Percentiles rank a stretch among this genome's conserved stretches.
Conservation (phyloP, 345 rosid species). For the Sonneratia alba region DNA sequence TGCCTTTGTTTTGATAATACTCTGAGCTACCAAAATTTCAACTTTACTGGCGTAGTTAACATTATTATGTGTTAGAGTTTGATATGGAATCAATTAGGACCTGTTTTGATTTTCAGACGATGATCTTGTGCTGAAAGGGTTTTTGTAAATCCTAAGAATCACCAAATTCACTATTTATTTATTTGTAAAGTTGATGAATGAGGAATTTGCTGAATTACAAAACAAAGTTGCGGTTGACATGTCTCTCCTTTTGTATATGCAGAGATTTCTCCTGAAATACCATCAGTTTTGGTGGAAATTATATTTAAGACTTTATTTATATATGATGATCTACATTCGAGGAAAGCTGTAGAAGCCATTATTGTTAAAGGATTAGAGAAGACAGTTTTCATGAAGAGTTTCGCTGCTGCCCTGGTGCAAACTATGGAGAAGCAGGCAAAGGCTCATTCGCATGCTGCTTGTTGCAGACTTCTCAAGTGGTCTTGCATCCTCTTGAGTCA, state of each 20-base stretch:
- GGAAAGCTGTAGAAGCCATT: conserved; percentile 70
- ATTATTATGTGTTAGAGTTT: background rate
- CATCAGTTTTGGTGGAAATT: conserved; percentile 50
- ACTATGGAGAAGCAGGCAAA: conserved; percentile 71
- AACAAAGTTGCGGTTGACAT: background rate
- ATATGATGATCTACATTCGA: conserved; percentile 77
- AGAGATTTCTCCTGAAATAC: conserved; percentile 62
- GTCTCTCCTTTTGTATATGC: conserved; percentile 21
- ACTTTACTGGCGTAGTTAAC: no score
- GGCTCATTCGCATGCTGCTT: conserved; percentile 43
- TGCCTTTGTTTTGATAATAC: background rate
- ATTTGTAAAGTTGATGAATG: background rate
- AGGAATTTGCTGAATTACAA: background rate
- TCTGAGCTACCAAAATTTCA: background rate
- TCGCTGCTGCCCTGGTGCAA: conserved; percentile 80
- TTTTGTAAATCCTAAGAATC: background rate
- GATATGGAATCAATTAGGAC: background rate
- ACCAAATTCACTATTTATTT: background rate
- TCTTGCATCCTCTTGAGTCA: conserved; percentile 63
- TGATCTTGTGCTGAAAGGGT: background rate
- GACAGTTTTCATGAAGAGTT: conserved; percentile 64
- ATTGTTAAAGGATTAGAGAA: conserved; percentile 46
- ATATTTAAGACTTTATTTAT: conserved; percentile 55
- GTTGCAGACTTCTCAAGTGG: conserved; percentile 76
- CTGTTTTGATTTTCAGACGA: background rate